Base-by-base conservation (phyloP, 139 green algal genomes). In the Haematococcus lacustris region DNA sequence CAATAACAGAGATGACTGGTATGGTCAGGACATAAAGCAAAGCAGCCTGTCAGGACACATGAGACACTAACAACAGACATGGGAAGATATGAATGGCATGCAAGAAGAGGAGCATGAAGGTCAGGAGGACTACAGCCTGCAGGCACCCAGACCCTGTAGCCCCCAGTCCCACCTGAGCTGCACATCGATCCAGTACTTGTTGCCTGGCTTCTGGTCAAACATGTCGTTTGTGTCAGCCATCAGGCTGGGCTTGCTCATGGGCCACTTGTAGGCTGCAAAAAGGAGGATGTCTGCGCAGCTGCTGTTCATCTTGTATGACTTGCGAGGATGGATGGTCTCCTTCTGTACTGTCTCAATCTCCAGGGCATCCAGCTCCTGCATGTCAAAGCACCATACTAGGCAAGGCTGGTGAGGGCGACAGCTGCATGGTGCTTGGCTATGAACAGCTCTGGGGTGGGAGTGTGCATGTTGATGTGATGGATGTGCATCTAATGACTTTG, bases 321-420 rank as follows among this genome's bases (percentile, higher is more conserved):
- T 99, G 73, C 95, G 88, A 47, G 95, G 95, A 83, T 99, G 95
- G 78, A 99, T 99, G 47, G 95, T 99, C 88, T 99, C 95, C 90
- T 99, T 99, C 86, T 99, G 95, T 74, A 99, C 95, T 32, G 95
- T 99, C 89, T 99, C 95, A 66, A 99, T 98, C 89, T 99, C 95
- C 70, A 99, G 89, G 38, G 95, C 94, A 71, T 99, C 94, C 79
- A 99, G 86, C 88, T 99, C 95, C 84, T 98, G 93, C 81, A 64
- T 21, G 47, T 57, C 13, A 57, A 21, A 57, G 21, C 13, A 57
- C 13, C 13, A 57, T 98, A 92, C 76, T 96, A 94, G 21, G 30
- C 23, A 34, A 5, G 25, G 69, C 4, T 53, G 38, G 50, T 74
- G 38, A 17, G 59, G 40, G 32, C 13, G 13, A 26, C 60, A 6